These are phyloP conservation scores for Amanita thiersii DNA, from an alignment of 768 basidiomycete species.

Conservation along the genomic window DNA sequence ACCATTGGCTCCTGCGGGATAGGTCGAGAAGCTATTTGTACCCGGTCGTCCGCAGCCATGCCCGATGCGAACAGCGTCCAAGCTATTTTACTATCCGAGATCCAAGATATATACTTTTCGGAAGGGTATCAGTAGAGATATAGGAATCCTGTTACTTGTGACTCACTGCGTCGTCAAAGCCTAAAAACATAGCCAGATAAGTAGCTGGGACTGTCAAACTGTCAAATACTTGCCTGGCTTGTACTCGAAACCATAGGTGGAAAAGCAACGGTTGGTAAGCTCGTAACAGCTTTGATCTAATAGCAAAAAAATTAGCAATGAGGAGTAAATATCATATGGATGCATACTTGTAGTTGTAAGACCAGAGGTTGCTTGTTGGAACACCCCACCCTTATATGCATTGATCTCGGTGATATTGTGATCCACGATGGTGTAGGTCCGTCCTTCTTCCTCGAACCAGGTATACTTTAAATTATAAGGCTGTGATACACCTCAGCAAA, in stretches of 20 bases:
- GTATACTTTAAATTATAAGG: slow-evolving; percentile 71
- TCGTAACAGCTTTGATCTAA: slow-evolving; percentile 69
- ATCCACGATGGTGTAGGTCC: slow-evolving; percentile 46
- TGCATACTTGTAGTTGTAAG: slow-evolving; percentile 50
- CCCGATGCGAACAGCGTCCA: slow-evolving; percentile 68
- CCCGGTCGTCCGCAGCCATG: slow-evolving; percentile 43
- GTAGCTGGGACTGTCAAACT: slow-evolving; percentile 6
- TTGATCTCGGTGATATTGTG: slow-evolving; percentile 45
- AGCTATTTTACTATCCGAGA: slow-evolving; percentile 46
- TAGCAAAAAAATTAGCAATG: background rate
- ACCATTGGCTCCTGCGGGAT: slow-evolving; percentile 85
- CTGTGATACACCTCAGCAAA: slow-evolving; percentile 22
- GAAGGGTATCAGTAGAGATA: slow-evolving; percentile 1
- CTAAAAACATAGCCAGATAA: slow-evolving; percentile 15
- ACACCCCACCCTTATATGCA: slow-evolving; percentile 64
- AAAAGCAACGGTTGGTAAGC: slow-evolving; percentile 41
- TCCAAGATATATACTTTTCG: slow-evolving; percentile 72
- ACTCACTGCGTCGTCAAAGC: slow-evolving; percentile 48
- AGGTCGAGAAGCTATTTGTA: slow-evolving; percentile 59
- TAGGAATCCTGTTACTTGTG: background rate
- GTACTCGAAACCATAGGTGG: slow-evolving; percentile 80
- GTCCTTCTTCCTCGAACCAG: slow-evolving; percentile 47
- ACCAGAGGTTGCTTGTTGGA: slow-evolving; percentile 78
- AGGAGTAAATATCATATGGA: background rate
- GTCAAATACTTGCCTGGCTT: slow-evolving; percentile 38